Conservation (phyloP, 306 rosid species). For the Sphenostylis stenocarpa region DNA sequence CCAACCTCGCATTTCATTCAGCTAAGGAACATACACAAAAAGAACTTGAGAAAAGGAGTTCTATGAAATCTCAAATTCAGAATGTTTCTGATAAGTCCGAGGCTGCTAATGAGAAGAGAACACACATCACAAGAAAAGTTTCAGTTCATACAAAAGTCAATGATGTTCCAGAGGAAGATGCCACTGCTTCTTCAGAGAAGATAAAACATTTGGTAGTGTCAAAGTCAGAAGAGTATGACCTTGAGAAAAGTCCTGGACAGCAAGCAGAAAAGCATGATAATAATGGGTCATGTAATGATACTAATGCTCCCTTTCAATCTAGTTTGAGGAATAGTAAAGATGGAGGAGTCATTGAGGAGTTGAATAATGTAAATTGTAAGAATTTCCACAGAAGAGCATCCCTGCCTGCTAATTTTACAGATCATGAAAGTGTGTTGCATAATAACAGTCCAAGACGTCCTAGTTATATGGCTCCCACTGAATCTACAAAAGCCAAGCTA, state of each 20-base stretch:
- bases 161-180: conserved; percentile 22
- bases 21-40: conserved; percentile 32
- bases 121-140: neutral
- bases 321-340: neutral
- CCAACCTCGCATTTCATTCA: conserved; percentile 19
- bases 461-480: conserved; percentile 51
- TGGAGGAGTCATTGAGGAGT: conserved; percentile 28
- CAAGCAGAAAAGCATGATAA: conserved; percentile 11
- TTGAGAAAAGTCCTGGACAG: conserved; percentile 7
- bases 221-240: neutral
- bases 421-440: conserved; percentile 29
- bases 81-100: conserved; percentile 24
- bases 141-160: conserved; percentile 9
- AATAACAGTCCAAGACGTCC: conserved; percentile 32
- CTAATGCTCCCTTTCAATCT: neutral
- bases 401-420: conserved; percentile 33
- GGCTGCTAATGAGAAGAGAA: conserved; percentile 28
- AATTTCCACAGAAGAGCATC: conserved; percentile 41
- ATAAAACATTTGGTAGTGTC: conserved; percentile 13
- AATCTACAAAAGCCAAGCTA: conserved; percentile 53
- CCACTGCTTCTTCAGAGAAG: conserved; percentile 22
- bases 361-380: conserved; percentile 18
- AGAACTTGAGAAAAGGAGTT: conserved; percentile 37
- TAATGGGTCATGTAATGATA: conserved; percentile 4
- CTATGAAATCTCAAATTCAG: conserved; percentile 17